A percentile compares a stretch with the other conserved stretches of the same genome.
Evolutionary conservation across 139 green algal genomes (phyloP).

Genomic region (Tetraselmis striata): DNA sequence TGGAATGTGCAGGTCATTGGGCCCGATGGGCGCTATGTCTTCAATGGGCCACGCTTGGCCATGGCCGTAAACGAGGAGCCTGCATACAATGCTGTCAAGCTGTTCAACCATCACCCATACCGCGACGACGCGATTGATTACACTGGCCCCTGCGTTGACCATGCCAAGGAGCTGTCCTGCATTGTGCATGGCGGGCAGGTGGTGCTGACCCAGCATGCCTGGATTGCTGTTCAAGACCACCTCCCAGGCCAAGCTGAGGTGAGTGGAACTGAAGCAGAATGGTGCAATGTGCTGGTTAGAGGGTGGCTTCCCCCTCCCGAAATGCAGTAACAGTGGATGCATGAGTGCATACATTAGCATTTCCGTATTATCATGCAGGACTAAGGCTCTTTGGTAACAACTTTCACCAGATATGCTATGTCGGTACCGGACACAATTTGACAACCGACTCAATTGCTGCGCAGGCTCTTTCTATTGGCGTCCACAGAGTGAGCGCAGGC

Average conservation of each 20-base stretch:
- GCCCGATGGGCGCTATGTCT: slow-evolving; percentile 59
- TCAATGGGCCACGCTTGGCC: slow-evolving; percentile 55
- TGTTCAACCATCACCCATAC: background rate
- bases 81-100: background rate
- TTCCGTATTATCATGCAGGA: too few species aligned
- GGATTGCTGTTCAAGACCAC: slow-evolving; percentile 50
- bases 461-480: background rate
- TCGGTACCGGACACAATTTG: background rate
- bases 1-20: background rate
- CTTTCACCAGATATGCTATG: too few species aligned
- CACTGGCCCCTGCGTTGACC: slow-evolving; percentile 37
- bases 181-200: slow-evolving; percentile 56
- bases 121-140: slow-evolving; percentile 26
- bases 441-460: too few species aligned
- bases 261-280: background rate
- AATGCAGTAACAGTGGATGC: too few species aligned
- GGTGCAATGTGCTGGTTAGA: background rate
- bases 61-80: slow-evolving; percentile 53
- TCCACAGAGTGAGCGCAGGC: background rate
- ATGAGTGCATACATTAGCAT: too few species aligned
- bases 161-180: slow-evolving; percentile 37
- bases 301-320: too few species aligned
- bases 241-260: background rate
- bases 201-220: slow-evolving; percentile 63
- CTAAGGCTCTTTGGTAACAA: too few species aligned